Evolutionary conservation across 768 basidiomycete species (phyloP).

Genomic region (Lepiota venenata): DNA sequence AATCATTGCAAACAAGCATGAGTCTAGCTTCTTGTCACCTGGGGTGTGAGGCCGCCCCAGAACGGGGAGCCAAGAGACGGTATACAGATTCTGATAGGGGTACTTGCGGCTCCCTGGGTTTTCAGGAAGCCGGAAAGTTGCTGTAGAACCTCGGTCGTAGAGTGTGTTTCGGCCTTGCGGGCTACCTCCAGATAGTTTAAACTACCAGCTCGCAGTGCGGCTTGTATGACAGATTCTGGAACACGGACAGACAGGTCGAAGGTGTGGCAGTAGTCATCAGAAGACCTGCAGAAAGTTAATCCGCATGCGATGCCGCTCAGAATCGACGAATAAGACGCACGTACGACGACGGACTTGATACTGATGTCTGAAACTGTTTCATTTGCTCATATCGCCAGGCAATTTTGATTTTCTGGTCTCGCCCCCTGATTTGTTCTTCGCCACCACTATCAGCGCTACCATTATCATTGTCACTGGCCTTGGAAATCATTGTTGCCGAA

Average conservation of each 20-base stretch:
- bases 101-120: constrained; percentile 22
- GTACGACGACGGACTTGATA: constrained; percentile 46
- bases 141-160: constrained; percentile 18
- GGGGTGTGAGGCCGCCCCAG: constrained; percentile 62
- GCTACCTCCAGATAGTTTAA: constrained; percentile 5
- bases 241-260: constrained; percentile 74
- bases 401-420: constrained; percentile 77
- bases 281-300: constrained; percentile 30
- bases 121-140: constrained; percentile 26
- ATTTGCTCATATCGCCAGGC: constrained; percentile 97
- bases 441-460: constrained; percentile 29
- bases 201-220: constrained; percentile 30
- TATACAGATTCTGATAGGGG: constrained; percentile 59
- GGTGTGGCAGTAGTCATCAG: constrained; percentile 60
- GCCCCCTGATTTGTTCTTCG: constrained; percentile 36
- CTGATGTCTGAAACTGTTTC: constrained; percentile 89
- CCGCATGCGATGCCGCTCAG: constrained; percentile 5
- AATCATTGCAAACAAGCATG: constrained; percentile 1
- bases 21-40: constrained; percentile 38
- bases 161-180: constrained; percentile 6
- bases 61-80: constrained; percentile 56
- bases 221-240: constrained; percentile 46
- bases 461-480: constrained; percentile 28
- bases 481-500: constrained; percentile 18
- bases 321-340: constrained; percentile 26